Base-by-base conservation (phyloP, 805 yeast genomes). In the Candida tammaniensis region DNA sequence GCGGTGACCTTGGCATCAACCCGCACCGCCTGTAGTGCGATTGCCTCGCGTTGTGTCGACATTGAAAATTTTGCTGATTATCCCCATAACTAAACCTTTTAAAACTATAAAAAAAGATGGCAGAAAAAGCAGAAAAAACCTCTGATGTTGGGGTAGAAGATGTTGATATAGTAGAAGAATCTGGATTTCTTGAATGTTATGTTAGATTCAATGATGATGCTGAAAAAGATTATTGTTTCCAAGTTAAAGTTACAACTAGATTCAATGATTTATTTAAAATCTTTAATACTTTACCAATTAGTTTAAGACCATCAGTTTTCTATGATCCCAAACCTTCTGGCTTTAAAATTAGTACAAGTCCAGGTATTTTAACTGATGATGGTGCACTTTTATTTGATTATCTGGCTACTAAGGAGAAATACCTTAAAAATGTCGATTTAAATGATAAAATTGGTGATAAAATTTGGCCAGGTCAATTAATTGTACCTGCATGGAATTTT, bases 181-280 rank as follows among this genome's bases (percentile, higher is more conserved):
- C 47, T 30, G 61, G 55, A 17, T 59, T 47, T 49, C 43, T 66
- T 32, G 83, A 77, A 44, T 52, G 74, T 24, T 88, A 78, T 63
- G 59, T 93, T 44, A 82, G 98, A 40, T 78, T 91, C 73, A 87
- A 86, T 55, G 82, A 76, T 39, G 96, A 89, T 52, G 58, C 65
- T 31, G 96, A 87, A 51, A 83, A 83, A 57, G 98, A 91, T 57
- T 89, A 87, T 61, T 86, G 96, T 49, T 86, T 91, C 65, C 80
- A 77, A 46, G 76, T 88, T n/a, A 68, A 72, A 16, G 61, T 76
- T 13, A 67, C 68, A 18, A 74, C 78, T 35, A 74, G 78, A 5
- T 80, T 89, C 46, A 60, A 68, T 14, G 77, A 74, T 19, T 71
- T 89, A 44, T 52, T 71, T 42, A 64, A 70, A 33, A 76, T 88